Conservation (phyloP, 306 rosid species). For the Spatholobus suberectus region DNA sequence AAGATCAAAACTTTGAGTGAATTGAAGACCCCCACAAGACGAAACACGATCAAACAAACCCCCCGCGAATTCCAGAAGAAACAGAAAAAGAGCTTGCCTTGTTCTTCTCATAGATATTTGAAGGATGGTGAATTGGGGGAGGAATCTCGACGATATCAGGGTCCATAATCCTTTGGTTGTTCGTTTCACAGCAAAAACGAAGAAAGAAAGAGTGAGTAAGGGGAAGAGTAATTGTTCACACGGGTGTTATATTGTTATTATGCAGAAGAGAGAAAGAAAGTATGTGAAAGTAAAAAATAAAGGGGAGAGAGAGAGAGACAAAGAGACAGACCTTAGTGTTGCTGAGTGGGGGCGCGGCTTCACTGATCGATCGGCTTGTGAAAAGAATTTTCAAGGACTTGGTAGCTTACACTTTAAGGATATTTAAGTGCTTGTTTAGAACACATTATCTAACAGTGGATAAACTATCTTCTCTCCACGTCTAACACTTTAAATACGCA, state of each 20-base stretch:
- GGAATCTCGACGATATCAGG: slow-evolving; percentile 64
- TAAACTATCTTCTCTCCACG: no score
- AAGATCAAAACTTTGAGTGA: slow-evolving; percentile 31
- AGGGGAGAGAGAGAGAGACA: neutral
- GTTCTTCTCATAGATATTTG: slow-evolving; percentile 45
- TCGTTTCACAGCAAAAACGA: slow-evolving; percentile 17
- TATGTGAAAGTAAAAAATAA: neutral
- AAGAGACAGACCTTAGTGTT: neutral
- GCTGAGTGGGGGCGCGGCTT: neutral
- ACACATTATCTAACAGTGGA: no score
- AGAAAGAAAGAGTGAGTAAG: neutral
- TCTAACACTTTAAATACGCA: no score
- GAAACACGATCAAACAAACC: neutral
- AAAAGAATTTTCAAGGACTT: neutral
- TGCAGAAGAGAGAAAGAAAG: neutral
- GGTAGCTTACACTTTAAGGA: no score
- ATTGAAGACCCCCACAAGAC: slow-evolving; percentile 1
- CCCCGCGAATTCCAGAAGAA: neutral
- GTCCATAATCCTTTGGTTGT: slow-evolving; percentile 55
- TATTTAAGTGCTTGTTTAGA: no score
- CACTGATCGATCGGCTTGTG: neutral
- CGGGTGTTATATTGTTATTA: neutral
- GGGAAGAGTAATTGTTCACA: neutral
- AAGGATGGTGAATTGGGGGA: slow-evolving; percentile 48
- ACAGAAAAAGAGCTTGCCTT: slow-evolving; percentile 48